Evolutionary conservation across 2,329 filamentous ascomycete genomes (phyloP).

Genomic region (Aspergillus ibericus): DNA sequence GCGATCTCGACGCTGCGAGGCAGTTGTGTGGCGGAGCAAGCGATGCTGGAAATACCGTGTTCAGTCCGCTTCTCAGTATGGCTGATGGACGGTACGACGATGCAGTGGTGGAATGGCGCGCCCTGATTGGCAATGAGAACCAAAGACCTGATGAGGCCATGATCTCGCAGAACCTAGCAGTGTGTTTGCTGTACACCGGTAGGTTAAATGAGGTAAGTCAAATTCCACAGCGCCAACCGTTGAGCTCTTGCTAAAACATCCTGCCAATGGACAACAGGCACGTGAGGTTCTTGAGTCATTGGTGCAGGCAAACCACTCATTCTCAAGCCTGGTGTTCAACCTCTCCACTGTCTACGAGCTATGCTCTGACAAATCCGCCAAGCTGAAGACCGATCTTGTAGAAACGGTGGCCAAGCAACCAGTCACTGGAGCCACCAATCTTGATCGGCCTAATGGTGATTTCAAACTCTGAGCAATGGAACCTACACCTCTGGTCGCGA

Average conservation of each 20-base stretch:
- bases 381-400: constrained; percentile 69
- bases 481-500: not conserved
- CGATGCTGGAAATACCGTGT: constrained; percentile 42
- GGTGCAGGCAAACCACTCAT: constrained; percentile 63
- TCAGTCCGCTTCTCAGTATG: constrained; percentile 70
- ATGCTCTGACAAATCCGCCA: constrained; percentile 73
- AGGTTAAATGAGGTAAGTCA: constrained; percentile 65
- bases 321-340: constrained; percentile 83
- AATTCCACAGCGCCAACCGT: not conserved
- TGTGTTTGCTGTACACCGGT: constrained; percentile 80
- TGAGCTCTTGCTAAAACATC: constrained; percentile 6
- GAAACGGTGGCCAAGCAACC: constrained; percentile 66
- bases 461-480: constrained; percentile 65
- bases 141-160: constrained; percentile 61
- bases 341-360: constrained; percentile 88
- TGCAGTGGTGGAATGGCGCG: constrained; percentile 63
- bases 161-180: constrained; percentile 77
- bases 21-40: constrained; percentile 47
- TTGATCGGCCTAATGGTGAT: constrained; percentile 70
- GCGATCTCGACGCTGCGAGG: constrained; percentile 70
- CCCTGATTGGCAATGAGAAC: constrained; percentile 49
- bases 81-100: constrained; percentile 70
- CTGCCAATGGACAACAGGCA: constrained; percentile 49
- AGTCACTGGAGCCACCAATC: constrained; percentile 56
- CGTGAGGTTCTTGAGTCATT: constrained; percentile 66